These are phyloP conservation scores for Cystobasidiopsis lactophilus DNA, from an alignment of 768 basidiomycete genomes.

Conservation along the genomic window DNA sequence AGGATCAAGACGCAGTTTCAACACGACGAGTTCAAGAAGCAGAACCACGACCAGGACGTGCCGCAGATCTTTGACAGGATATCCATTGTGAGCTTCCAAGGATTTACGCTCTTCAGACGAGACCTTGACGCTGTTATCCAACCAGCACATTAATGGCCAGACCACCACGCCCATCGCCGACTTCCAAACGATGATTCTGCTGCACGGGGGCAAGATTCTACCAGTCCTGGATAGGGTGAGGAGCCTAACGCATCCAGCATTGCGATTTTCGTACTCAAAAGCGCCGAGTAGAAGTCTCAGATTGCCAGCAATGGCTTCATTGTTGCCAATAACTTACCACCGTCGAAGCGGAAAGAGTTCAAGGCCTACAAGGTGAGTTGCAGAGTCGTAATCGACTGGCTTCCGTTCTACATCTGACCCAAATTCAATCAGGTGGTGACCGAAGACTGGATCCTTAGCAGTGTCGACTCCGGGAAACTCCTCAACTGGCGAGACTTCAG, in stretches of 20 bases:
- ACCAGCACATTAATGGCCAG: conserved; percentile 1
- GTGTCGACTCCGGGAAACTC: conserved; percentile 41
- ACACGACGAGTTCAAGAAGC: not conserved
- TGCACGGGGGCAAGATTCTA: not conserved
- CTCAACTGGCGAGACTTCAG: conserved; percentile 60
- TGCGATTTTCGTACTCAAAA: no score
- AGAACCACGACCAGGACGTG: not conserved
- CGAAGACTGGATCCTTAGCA: conserved; percentile 73
- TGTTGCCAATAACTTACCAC: conserved; percentile 71
- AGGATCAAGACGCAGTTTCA: not conserved
- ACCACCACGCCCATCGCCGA: not conserved
- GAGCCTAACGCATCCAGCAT: no score
- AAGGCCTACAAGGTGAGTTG: conserved; percentile 47
- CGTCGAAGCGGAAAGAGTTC: conserved; percentile 71
- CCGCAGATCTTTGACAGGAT: not conserved
- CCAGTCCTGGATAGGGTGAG: not conserved
- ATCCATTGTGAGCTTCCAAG: not conserved
- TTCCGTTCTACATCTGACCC: not conserved
- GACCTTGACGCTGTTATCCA: not conserved
- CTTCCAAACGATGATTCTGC: not conserved
- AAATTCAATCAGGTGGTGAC: conserved; percentile 34
- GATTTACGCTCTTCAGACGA: not conserved
- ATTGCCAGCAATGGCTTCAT: conserved; percentile 26
- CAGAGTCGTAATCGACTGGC: no score
- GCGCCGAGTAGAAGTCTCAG: not conserved